Conservation (phyloP, 2,329 filamentous ascomycete genomes). For the Ophiostoma sp. region DNA sequence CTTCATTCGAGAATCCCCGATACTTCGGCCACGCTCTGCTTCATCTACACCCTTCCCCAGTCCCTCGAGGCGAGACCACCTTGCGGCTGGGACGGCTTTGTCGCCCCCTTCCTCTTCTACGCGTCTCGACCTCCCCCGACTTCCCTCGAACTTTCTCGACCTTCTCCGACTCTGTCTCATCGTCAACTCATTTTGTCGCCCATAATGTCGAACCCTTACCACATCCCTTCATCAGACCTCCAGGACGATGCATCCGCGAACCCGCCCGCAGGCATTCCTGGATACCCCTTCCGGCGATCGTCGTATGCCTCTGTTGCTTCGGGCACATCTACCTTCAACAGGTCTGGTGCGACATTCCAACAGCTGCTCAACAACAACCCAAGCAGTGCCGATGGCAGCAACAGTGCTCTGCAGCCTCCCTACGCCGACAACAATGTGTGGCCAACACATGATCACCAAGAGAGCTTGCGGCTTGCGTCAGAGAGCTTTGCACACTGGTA, state of each 20-base stretch:
- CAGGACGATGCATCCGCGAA: slow-evolving; percentile 32
- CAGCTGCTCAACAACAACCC: slow-evolving; percentile 40
- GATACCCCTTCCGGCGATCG: slow-evolving; percentile 35
- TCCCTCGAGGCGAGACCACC: neutral
- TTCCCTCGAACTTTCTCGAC: neutral
- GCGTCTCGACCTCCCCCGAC: neutral
- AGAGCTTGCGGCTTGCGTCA: neutral
- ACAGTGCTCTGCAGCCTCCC: slow-evolving; percentile 27
- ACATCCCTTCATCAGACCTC: slow-evolving; percentile 30
- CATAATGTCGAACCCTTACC: slow-evolving; percentile 42
- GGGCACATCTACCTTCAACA: slow-evolving; percentile 32
- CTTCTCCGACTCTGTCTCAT: neutral
- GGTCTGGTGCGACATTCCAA: slow-evolving; percentile 42
- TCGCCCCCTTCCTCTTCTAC: neutral
- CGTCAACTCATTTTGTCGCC: neutral
- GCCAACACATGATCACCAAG: slow-evolving; percentile 15
- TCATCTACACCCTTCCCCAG: neutral
- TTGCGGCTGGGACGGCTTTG: neutral
- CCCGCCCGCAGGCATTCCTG: slow-evolving; percentile 28
- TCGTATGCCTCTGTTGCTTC: slow-evolving; percentile 43
- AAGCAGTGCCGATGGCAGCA: slow-evolving; percentile 18
- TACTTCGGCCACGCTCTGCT: neutral
- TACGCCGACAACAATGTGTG: slow-evolving; percentile 14
- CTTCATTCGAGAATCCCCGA: neutral
- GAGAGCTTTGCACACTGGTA: slow-evolving; percentile 13